Conservation (phyloP, 345 rosid genomes). For the Noccaea caerulescens region DNA sequence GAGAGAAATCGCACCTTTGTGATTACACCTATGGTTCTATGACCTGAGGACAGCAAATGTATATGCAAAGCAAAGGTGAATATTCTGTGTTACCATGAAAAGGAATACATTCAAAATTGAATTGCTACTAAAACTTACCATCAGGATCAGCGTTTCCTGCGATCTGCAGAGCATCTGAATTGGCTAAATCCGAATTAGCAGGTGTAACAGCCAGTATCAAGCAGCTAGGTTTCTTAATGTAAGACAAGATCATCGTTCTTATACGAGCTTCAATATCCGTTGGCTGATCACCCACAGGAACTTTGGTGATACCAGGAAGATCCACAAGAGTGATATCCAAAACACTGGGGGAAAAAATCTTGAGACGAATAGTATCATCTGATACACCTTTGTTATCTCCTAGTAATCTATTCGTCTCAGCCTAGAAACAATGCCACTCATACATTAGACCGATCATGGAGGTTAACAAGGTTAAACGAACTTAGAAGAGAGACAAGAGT, state of each 20-base stretch:
- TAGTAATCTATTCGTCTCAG: constrained; percentile 81
- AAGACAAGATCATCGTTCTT: constrained; percentile 95
- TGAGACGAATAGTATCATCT: constrained; percentile 83
- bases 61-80: constrained; percentile 16
- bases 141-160: constrained; percentile 96
- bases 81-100: background rate
- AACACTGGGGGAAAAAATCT: constrained; percentile 92
- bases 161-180: constrained; percentile 93
- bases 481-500: background rate
- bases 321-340: constrained; percentile 93
- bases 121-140: constrained; percentile 50
- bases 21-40: constrained; percentile 86
- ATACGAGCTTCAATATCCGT: constrained; percentile 91
- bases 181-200: constrained; percentile 93
- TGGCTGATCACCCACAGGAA: constrained; percentile 98
- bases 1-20: constrained; percentile 65
- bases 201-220: constrained; percentile 89
- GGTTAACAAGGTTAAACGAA: background rate
- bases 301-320: constrained; percentile 95
- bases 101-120: background rate
- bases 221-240: constrained; percentile 82
- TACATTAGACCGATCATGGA: background rate
- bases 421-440: constrained; percentile 48
- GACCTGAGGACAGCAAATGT: constrained; percentile 52
- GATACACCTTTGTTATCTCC: constrained; percentile 95